Conservation (phyloP, 768 basidiomycete species). For the Termitomyces titanicus region DNA sequence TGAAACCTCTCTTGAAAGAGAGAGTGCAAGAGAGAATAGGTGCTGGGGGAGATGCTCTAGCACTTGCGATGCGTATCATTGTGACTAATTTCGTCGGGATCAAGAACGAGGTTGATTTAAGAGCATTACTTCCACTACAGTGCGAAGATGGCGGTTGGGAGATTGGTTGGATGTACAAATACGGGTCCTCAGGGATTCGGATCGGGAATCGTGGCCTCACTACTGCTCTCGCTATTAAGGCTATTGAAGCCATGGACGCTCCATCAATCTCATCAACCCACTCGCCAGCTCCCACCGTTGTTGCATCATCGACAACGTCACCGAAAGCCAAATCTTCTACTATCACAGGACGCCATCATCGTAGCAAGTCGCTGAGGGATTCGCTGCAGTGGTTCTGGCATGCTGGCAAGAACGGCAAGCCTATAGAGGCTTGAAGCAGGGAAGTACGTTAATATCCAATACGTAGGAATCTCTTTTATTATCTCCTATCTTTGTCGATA, state of each 20-base stretch:
- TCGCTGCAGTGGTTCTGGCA: conserved; percentile 27
- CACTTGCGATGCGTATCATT: conserved; percentile 53
- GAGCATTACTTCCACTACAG: conserved; percentile 42
- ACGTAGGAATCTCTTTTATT: background rate
- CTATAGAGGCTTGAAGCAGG: conserved; percentile 13
- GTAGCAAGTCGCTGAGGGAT: conserved; percentile 22
- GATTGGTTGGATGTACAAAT: conserved; percentile 54
- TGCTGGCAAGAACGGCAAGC: conserved; percentile 17
- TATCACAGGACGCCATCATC: conserved; percentile 17
- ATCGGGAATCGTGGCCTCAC: conserved; percentile 55
- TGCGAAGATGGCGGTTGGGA: conserved; percentile 55
- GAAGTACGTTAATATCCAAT: background rate
- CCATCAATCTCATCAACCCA: conserved; percentile 1
- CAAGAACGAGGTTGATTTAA: conserved; percentile 39
- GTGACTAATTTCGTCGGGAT: conserved; percentile 39
- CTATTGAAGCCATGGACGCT: conserved; percentile 30
- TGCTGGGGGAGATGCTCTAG: conserved; percentile 46
- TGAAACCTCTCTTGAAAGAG: conserved; percentile 39
- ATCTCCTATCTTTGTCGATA: background rate
- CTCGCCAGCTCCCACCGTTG: conserved; percentile 15
- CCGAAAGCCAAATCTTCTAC: conserved; percentile 4
- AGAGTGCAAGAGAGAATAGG: conserved; percentile 49
- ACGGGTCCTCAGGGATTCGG: conserved; percentile 41
- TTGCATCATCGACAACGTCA: conserved; percentile 5
- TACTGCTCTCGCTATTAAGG: conserved; percentile 51